Evolutionary conservation across 495 filamentous ascomycete species (phyloP), one percentile per base, ranked within the genome.

Genomic region (Amphirosellinia nigrospora): DNA sequence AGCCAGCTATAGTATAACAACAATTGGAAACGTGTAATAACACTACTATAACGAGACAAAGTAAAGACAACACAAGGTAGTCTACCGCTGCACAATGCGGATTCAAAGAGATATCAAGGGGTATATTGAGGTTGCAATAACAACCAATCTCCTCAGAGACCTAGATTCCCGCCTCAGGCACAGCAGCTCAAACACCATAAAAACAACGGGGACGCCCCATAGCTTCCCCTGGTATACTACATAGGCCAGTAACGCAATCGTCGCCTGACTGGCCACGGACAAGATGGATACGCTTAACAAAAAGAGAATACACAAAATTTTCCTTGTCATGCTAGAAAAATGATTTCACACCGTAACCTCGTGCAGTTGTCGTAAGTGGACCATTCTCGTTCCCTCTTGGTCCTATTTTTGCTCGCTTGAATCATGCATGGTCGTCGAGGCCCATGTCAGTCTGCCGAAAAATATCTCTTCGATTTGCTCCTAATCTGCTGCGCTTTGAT

Each of bases 401-500:
- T 41, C 30, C 32, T 13, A 4, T 50, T 7, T 10, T 53, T 19
- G 58, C 34, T 63, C 67, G 46, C 23, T 45, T 36, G 19, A 58
- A 58, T 19, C 61, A 39, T 50, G 65, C 46, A 21, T 61, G 53
- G 53, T 26, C 5, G 34, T 58, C 53, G 26, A 45, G 48, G 36
- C 46, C 19, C 10, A 70, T 26, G 10, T 77, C 52, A 82, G 73
- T 92, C 90, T 28, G 91, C 92, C 3, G 88, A 89, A 77, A 96
- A 95, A 76, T 95, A 96, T 53, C 93, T 85, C 75, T 94, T 96
- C 65, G 88, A 90, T 73, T 90, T 89, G 69, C 88, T 91, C 75
- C 88, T 85, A 4, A 87, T 85, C 69, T 89, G 88, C 58, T 89
- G 84, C 16, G 90, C 90, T 73, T 93, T 94, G 73, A 91, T 86